Evolutionary conservation across 2,329 filamentous ascomycete species (phyloP).

Genomic region (Huntiella bhutanensis): DNA sequence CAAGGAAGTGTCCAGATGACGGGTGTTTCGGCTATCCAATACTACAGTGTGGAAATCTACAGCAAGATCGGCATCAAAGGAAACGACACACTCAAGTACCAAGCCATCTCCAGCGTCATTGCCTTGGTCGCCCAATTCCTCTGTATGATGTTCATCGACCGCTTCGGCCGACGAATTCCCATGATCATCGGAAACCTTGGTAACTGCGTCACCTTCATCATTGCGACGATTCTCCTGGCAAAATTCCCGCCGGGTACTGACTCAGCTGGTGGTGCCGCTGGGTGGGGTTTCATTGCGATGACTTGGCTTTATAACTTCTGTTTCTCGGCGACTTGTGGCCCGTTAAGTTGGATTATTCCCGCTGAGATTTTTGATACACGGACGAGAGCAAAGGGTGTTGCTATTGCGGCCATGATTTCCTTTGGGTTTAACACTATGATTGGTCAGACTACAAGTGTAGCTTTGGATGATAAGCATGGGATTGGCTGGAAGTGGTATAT

Average conservation of each 20-base stretch:
- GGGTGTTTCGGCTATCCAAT: constrained; percentile 55
- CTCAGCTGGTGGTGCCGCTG: constrained; percentile 24
- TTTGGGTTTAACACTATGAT: constrained; percentile 67
- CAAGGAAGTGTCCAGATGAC: constrained; percentile 63
- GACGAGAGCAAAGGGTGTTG: constrained; percentile 55
- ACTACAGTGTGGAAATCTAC: constrained; percentile 52
- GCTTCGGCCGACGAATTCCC: constrained; percentile 50
- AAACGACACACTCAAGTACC: constrained; percentile 50
- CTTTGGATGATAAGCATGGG: constrained; percentile 22
- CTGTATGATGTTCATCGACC: constrained; percentile 52
- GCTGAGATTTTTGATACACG: constrained; percentile 63
- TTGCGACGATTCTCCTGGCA: constrained; percentile 35
- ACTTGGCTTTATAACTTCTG: constrained; percentile 71
- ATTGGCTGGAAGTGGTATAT: constrained; percentile 30
- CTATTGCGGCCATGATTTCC: constrained; percentile 51
- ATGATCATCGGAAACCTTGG: constrained; percentile 53
- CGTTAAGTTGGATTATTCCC: constrained; percentile 40
- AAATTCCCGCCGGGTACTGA: constrained; percentile 32
- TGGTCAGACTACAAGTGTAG: constrained; percentile 40
- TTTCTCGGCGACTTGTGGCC: constrained; percentile 53
- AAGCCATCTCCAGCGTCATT: constrained; percentile 55
- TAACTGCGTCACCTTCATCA: constrained; percentile 55
- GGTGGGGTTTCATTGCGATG: constrained; percentile 53
- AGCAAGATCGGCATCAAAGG: constrained; percentile 47
- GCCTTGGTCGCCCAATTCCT: constrained; percentile 48